Evolutionary conservation across 2,329 filamentous ascomycete species (phyloP).

Genomic region (Hansfordia pulvinata): DNA sequence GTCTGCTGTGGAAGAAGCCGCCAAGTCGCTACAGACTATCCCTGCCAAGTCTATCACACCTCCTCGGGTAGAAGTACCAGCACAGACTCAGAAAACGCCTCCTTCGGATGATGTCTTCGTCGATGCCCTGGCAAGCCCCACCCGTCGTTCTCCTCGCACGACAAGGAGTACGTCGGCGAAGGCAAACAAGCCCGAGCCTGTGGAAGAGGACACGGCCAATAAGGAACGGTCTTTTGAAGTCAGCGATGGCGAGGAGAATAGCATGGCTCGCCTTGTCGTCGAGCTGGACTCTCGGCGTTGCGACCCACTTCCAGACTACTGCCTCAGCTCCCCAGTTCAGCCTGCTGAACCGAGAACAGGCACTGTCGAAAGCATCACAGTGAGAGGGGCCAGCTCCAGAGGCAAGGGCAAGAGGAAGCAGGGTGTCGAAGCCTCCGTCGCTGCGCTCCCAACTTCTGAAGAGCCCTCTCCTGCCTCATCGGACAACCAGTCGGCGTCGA

Average conservation of each 20-base stretch:
- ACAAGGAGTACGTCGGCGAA: constrained; percentile 50
- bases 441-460: too few species aligned
- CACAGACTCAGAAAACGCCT: too few species aligned
- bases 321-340: constrained; percentile 10
- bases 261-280: constrained; percentile 32
- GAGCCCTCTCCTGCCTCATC: too few species aligned
- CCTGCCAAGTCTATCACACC: too few species aligned
- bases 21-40: too few species aligned
- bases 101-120: constrained; percentile 35
- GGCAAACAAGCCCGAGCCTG: too few species aligned
- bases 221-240: constrained; percentile 17
- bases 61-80: too few species aligned
- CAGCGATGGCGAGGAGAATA: constrained; percentile 27
- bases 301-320: constrained; percentile 15
- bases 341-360: constrained; percentile 1
- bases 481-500: constrained; percentile 10
- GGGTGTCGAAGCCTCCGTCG: too few species aligned
- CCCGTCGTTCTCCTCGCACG: constrained; percentile 13
- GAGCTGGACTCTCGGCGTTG: constrained; percentile 30
- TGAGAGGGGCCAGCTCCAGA: too few species aligned
- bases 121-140: constrained; percentile 32
- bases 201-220: too few species aligned
- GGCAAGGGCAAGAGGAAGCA: constrained; percentile 6
- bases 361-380: constrained; percentile 11
- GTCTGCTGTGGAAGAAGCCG: too few species aligned